Percentiles rank a stretch among this genome's conserved stretches.
phyloP scores from a whole-genome alignment of 805 yeast genomes.

The Yarrowia sp. region DNA sequence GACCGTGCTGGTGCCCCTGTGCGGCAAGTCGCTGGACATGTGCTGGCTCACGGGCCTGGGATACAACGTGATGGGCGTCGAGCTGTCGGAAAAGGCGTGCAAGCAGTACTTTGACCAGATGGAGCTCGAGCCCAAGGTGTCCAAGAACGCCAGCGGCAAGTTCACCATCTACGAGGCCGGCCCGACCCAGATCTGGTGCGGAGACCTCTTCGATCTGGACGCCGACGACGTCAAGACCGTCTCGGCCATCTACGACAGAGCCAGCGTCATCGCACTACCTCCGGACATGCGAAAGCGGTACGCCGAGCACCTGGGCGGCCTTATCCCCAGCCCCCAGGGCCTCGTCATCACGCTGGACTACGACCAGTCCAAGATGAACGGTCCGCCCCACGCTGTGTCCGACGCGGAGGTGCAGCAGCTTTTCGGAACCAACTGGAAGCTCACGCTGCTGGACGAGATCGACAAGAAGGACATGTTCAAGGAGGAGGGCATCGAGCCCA shows the following conservation, averaged over 20 bases:
- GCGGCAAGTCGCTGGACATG: conserved; percentile 21
- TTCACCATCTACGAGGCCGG: conserved; percentile 11
- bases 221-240: conserved; percentile 15
- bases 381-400: conserved; percentile 11
- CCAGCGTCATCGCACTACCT: conserved; percentile 3
- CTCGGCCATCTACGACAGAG: conserved; percentile 15
- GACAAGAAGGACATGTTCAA: conserved; percentile 19
- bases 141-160: neutral
- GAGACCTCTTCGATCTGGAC: neutral
- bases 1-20: conserved; percentile 12
- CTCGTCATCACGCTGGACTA: conserved; percentile 18
- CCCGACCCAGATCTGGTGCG: conserved; percentile 17
- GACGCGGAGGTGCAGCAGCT: conserved; percentile 20
- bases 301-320: neutral
- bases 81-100: conserved; percentile 18
- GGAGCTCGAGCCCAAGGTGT: conserved; percentile 23
- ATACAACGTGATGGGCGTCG: conserved; percentile 21
- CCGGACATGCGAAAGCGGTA: conserved; percentile 23
- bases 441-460: neutral
- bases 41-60: conserved; percentile 19
- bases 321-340: neutral
- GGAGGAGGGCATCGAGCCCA: conserved; percentile 22
- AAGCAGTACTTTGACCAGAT: conserved; percentile 20
- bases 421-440: conserved; percentile 16
- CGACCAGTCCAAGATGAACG: conserved; percentile 9